Evolutionary conservation across 2,329 filamentous ascomycete species (phyloP), one percentile per base, ranked within the genome.

Genomic region (Xylariales sp.): DNA sequence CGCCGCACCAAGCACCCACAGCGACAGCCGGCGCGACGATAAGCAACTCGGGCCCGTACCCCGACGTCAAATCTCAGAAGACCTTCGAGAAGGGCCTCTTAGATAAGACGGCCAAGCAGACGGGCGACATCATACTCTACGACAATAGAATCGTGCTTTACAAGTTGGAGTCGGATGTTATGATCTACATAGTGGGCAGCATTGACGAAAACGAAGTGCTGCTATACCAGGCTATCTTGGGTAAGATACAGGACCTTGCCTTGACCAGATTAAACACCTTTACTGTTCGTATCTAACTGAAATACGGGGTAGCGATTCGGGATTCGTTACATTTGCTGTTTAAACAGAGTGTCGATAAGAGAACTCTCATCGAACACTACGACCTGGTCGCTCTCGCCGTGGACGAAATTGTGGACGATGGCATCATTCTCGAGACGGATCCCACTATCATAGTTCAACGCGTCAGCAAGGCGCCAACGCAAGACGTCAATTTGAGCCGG

Each of bases 291-390:
- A n/a, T n/a, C n/a, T n/a, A n/a, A n/a, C n/a, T n/a, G n/a, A n/a
- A n/a, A n/a, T n/a, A n/a, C n/a, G n/a, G n/a, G n/a, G n/a, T n/a
- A n/a, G n/a, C n/a, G n/a, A n/a, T n/a, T n/a, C n/a, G 93, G 52
- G 93, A 97, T 69, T 85, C 86, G 38, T 72, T 97, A 2, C 12
- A 24, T 28, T 7, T 35, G 11, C n/a, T 29, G 4, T 20, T 35
- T 20, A 33, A 18, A 27, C 35, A 28, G 24, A 27, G 24, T 24
- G 90, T 94, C 38, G 93, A 98, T 72, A 96, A 96, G 77, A 84
- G 93, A 52, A 97, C 93, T 44, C 89, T 97, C 52, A 84, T 97
- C 59, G 93, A 98, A 69, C 97, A 97, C 77, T 98, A 97, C 73
- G 93, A 97, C 66, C 78, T 97, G 16, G 87, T 96, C 48, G 86